phyloP scores from a whole-genome alignment of 2,329 filamentous ascomycete species.

The Aspergillus novofumigatus region DNA sequence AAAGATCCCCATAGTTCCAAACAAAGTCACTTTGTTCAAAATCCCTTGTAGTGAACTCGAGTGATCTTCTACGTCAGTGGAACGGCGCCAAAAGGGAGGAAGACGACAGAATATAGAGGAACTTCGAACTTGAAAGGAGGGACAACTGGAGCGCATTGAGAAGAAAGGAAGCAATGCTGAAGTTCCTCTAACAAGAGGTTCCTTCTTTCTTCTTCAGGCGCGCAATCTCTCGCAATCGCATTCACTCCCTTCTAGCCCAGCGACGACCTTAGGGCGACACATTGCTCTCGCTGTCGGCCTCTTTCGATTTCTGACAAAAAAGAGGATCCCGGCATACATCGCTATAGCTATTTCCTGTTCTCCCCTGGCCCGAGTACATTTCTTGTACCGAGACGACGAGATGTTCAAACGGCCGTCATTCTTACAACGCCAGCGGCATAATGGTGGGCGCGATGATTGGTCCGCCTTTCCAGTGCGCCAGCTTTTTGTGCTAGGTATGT shows the following conservation, averaged over 20 bases:
- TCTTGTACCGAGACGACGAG: constrained; percentile 6
- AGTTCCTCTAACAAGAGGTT: constrained; percentile 18
- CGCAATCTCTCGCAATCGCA: constrained; percentile 23
- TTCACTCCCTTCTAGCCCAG: constrained; percentile 28
- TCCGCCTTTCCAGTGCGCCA: constrained; percentile 55
- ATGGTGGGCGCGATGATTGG: constrained; percentile 28
- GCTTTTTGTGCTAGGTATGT: constrained; percentile 48
- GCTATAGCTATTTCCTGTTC: constrained; percentile 1
- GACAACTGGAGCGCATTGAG: constrained; percentile 6
- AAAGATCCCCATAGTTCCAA: neutral
- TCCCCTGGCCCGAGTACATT: neutral
- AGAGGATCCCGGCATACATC: constrained; percentile 9
- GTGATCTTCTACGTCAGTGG: neutral
- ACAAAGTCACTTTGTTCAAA: constrained; percentile 10
- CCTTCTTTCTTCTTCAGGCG: constrained; percentile 20
- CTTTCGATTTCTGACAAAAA: constrained; percentile 16
- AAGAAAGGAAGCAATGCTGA: constrained; percentile 21
- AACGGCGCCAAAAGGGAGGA: constrained; percentile 2
- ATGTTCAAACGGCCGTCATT: constrained; percentile 34
- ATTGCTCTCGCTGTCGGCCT: constrained; percentile 17
- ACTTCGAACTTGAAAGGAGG: constrained; percentile 3
- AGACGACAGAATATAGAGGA: neutral
- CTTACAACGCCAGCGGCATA: constrained; percentile 28
- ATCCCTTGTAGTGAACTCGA: constrained; percentile 16
- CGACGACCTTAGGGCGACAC: constrained; percentile 27